Evolutionary conservation across 225 moss, liverwort and hornwort genomes (phyloP).

Genomic region (Physcomitrellopsis africana): DNA sequence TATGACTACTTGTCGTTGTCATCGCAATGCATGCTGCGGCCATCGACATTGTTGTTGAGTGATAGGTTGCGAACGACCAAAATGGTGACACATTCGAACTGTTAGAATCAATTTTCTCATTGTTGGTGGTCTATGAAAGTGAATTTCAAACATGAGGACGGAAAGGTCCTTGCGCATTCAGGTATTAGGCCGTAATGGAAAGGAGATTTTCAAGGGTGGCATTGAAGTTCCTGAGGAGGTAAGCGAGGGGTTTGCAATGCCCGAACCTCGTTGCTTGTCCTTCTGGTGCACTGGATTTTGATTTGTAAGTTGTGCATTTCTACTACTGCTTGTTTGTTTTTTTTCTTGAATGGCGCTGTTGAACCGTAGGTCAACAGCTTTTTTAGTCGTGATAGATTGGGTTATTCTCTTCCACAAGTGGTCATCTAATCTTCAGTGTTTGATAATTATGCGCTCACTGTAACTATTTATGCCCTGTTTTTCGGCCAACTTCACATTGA

Average conservation of each 20-base stretch:
- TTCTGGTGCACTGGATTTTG: background rate
- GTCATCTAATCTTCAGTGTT: background rate
- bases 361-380: background rate
- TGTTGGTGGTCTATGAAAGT: background rate
- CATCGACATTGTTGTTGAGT: constrained; percentile 20
- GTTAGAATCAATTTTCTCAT: background rate
- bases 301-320: background rate
- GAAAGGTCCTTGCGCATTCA: constrained; percentile 45
- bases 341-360: background rate
- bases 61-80: constrained; percentile 2
- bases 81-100: background rate
- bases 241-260: background rate
- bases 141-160: constrained; percentile 34
- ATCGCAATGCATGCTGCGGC: constrained; percentile 15
- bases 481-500: background rate
- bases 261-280: background rate
- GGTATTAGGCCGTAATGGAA: constrained; percentile 48
- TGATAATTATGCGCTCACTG: background rate
- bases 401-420: background rate
- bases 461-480: background rate
- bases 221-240: constrained; percentile 56
- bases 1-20: constrained; percentile 20
- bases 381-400: background rate
- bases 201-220: constrained; percentile 50
- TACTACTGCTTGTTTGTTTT: background rate